Evolutionary conservation across 148 eudicot species (phyloP).

Genomic region (Cornus controversa): DNA sequence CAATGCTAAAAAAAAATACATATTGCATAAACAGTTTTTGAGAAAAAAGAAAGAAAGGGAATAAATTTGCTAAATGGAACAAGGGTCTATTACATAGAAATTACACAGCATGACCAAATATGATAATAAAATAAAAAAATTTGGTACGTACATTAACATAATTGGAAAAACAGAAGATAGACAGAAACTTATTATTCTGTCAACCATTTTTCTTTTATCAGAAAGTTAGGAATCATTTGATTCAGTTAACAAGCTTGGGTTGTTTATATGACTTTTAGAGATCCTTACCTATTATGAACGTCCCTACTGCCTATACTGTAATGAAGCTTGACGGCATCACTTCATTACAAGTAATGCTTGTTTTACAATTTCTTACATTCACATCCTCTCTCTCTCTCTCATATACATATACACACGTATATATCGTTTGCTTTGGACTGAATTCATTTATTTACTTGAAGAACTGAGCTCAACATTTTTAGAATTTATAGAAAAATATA

Average conservation of each 20-base stretch:
- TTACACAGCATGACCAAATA: background rate
- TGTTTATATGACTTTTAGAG: background rate
- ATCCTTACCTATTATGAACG: background rate
- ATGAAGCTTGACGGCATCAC: background rate
- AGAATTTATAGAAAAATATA: too few species aligned
- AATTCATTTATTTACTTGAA: too few species aligned
- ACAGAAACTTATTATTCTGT: background rate
- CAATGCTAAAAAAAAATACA: constrained; percentile 59
- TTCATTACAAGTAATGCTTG: background rate
- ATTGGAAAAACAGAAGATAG: background rate
- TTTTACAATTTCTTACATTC: background rate
- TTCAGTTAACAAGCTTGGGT: background rate
- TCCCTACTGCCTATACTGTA: background rate
- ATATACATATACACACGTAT: too few species aligned
- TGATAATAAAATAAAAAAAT: background rate
- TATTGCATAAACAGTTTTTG: background rate
- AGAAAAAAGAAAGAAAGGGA: constrained; percentile 6
- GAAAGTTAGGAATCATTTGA: background rate
- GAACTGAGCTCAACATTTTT: too few species aligned
- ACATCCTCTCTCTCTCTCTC: background rate
- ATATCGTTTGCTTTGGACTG: too few species aligned
- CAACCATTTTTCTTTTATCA: background rate
- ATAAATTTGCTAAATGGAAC: background rate
- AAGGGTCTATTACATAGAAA: background rate
- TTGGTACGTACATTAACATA: background rate